Percentiles rank a stretch among this genome's conserved stretches.
Conservation (phyloP, 148 eudicot genomes). For the Rhododendron williamsianum region DNA sequence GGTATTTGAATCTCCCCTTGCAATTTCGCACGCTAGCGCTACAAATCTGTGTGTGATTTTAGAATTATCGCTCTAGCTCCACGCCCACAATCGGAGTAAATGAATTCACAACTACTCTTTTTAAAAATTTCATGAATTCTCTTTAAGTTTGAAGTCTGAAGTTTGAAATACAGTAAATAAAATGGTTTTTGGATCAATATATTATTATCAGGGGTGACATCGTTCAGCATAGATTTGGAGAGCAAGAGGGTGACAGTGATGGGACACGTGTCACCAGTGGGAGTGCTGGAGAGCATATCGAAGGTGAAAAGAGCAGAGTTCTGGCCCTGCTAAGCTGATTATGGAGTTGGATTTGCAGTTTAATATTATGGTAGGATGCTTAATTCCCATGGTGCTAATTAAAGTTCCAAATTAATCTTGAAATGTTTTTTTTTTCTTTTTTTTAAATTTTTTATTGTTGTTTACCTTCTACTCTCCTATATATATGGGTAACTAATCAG, state of each 20-base stretch:
- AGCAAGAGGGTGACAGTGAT: slow-evolving; percentile 61
- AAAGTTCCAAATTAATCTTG: neutral
- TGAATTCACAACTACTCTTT: no score
- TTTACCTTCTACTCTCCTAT: neutral
- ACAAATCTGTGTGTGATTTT: no score
- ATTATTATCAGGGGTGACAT: slow-evolving; percentile 51
- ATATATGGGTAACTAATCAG: neutral
- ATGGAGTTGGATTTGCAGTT: no score
- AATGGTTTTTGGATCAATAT: neutral
- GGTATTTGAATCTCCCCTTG: no score
- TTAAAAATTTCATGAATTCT: no score
- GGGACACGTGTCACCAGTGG: slow-evolving; percentile 65
- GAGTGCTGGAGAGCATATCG: slow-evolving; percentile 71
- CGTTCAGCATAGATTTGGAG: slow-evolving; percentile 67
- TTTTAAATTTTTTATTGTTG: no score
- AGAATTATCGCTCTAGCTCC: no score
- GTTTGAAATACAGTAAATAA: neutral
- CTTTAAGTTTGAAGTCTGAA: neutral
- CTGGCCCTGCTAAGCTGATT: slow-evolving; percentile 34
- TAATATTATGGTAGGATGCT: no score
- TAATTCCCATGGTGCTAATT: neutral
- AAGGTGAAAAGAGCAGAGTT: slow-evolving; percentile 72
- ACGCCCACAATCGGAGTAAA: no score
- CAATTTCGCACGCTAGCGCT: no score
- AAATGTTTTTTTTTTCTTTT: no score